Base-by-base conservation (phyloP, 1,139 yeast genomes). In the Taphrina pruni region DNA sequence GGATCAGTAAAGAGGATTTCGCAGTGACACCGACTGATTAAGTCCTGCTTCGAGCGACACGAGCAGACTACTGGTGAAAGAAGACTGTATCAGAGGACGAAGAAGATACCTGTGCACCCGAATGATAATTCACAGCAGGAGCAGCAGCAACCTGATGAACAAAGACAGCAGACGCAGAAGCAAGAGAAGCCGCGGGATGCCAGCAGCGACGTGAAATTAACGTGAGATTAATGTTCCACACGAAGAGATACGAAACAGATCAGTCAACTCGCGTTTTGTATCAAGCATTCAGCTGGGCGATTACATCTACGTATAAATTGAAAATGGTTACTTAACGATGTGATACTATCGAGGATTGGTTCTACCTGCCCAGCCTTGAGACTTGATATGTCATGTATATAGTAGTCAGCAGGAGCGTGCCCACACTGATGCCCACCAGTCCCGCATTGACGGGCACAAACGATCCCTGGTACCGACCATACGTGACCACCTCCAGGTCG, bases 401-500 rank as follows among this genome's bases (percentile, higher is more conserved):
- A 35, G 39, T 36, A 20, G 60, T 56, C 11, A 20, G 2, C n/a
- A 41, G 38, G n/a, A 56, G 50, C 14, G 50, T 20, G n/a, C 21
- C 50, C 7, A 38, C 46, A 36, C 50, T 39, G 12, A 56, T 20
- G 17, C 35, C 38, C n/a, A 56, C 60, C 36, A 56, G 50, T n/a
- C 46, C 50, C 8, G 38, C 50, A 39, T 56, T 41, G 35, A 56
- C 60, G 12, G 60, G 60, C 17, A 39, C 35, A 50, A 56, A 56
- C 5, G 50, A 39, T 20, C 60, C 60, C 1, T 20, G 46, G 20
- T 39, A 56, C 50, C 36, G n/a, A 8, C 17, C 41, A 36, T 56
- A 56, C 26, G 60, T 56, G 35, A 56, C 46, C 38, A 56, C 60
- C 36, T 56, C 60, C 50, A 48, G 38, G 38, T 50, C 50, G 21